Evolutionary conservation across 805 yeast genomes (phyloP).

Genomic region (Hanseniaspora taiwanica): DNA sequence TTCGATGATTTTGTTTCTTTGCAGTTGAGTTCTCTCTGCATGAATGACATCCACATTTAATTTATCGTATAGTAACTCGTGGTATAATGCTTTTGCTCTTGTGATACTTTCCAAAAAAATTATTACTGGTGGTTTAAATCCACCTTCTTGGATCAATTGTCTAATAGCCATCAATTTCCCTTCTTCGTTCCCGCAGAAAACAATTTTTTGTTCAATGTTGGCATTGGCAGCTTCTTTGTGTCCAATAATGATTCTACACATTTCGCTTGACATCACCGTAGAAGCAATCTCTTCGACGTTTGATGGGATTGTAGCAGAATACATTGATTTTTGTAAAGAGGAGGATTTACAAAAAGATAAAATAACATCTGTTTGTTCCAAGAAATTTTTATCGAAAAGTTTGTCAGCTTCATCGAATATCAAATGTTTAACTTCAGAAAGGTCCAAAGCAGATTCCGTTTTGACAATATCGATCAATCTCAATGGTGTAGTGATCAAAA

Average conservation of each 20-base stretch:
- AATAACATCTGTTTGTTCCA: slow-evolving; percentile 83
- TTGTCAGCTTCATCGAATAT: slow-evolving; percentile 95
- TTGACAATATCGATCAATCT: slow-evolving; percentile 65
- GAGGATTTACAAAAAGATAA: slow-evolving; percentile 31
- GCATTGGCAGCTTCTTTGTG: slow-evolving; percentile 86
- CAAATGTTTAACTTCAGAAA: slow-evolving; percentile 56
- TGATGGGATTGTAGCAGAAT: slow-evolving; percentile 85
- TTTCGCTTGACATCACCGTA: slow-evolving; percentile 64
- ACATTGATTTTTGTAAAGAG: slow-evolving; percentile 57
- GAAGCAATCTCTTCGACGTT: slow-evolving; percentile 81
- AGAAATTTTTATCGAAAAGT: slow-evolving; percentile 73
- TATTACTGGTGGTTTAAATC: slow-evolving; percentile 82
- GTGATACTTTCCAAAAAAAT: slow-evolving; percentile 84
- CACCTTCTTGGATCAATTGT: slow-evolving; percentile 73
- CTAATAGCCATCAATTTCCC: slow-evolving; percentile 90
- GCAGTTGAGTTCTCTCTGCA: slow-evolving; percentile 82
- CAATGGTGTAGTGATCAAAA: slow-evolving; percentile 78
- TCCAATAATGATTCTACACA: slow-evolving; percentile 79
- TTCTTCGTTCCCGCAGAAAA: slow-evolving; percentile 84
- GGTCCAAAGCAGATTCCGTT: slow-evolving; percentile 43
- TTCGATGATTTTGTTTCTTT: slow-evolving; percentile 74
- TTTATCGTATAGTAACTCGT: slow-evolving; percentile 83
- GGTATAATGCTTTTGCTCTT: slow-evolving; percentile 90
- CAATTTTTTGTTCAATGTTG: slow-evolving; percentile 68
- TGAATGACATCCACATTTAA: slow-evolving; percentile 92